phyloP scores from a whole-genome alignment of 129 eudicot species.

The Pittosporum tobira region DNA sequence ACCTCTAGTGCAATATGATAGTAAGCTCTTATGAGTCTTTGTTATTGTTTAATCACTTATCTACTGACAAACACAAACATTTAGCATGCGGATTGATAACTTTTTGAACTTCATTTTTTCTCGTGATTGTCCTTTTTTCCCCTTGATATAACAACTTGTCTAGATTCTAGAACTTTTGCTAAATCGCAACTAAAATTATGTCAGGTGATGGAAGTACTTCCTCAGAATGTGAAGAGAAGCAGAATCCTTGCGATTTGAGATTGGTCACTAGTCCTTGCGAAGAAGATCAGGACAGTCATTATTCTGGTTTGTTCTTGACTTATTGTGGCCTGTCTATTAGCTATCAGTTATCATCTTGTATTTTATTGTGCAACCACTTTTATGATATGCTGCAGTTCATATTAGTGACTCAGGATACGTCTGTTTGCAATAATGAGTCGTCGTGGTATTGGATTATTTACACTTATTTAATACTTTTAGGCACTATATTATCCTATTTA shows the following conservation, averaged over 20 bases:
- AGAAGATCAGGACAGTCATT: constrained; percentile 8
- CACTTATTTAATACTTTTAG: too few species aligned
- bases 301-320: constrained; percentile 31
- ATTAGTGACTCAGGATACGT: not conserved
- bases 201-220: constrained; percentile 38
- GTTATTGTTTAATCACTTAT: not conserved
- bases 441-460: too few species aligned
- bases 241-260: constrained; percentile 6
- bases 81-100: not conserved
- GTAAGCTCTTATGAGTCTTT: constrained; percentile 37
- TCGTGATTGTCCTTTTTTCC: not conserved
- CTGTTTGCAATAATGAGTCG: too few species aligned
- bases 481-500: too few species aligned
- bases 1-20: constrained; percentile 63
- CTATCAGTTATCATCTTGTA: not conserved
- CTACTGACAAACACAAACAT: not conserved
- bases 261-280: constrained; percentile 5
- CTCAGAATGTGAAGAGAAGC: constrained; percentile 25
- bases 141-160: not conserved
- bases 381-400: too few species aligned
- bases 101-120: too few species aligned
- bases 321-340: constrained; percentile 3
- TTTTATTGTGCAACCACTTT: not conserved
- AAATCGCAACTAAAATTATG: not conserved
- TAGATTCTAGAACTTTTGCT: not conserved